phyloP scores from a whole-genome alignment of 1,139 yeast species.

The Kurtzmaniella quercitrusa region DNA sequence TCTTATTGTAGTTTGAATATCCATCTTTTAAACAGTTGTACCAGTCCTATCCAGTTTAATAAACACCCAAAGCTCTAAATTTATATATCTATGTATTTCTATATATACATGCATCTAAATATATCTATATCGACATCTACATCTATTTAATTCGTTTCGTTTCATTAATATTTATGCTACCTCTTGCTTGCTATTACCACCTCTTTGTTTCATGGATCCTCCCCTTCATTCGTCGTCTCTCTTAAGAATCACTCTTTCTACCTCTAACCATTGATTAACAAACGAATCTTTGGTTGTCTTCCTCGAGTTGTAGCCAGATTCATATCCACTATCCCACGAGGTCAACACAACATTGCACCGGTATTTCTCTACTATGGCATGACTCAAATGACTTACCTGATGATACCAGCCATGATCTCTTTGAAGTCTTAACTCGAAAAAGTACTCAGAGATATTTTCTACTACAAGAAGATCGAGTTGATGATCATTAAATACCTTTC shows the following conservation, averaged over 20 bases:
- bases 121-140: too few relatives aligned
- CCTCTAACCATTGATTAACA: background rate
- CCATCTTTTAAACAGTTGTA: too few relatives aligned
- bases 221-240: too few relatives aligned
- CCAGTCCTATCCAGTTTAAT: too few relatives aligned
- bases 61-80: too few relatives aligned
- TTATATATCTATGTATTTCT: too few relatives aligned
- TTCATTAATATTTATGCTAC: too few relatives aligned
- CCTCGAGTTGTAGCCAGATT: conserved; percentile 23
- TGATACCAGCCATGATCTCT: conserved; percentile 14
- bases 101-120: too few relatives aligned
- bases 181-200: too few relatives aligned
- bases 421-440: conserved; percentile 25
- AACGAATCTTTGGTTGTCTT: background rate
- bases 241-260: background rate
- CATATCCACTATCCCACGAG: conserved; percentile 30
- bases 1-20: too few relatives aligned
- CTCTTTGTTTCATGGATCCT: too few relatives aligned
- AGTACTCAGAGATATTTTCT: conserved; percentile 27
- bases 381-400: conserved; percentile 13
- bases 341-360: conserved; percentile 29
- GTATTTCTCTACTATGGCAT: conserved; percentile 15
- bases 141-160: too few relatives aligned
- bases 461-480: conserved; percentile 18
- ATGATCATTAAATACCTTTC: background rate